Evolutionary conservation across 306 rosid species (phyloP).

Genomic region (Lathyrus sativus): DNA sequence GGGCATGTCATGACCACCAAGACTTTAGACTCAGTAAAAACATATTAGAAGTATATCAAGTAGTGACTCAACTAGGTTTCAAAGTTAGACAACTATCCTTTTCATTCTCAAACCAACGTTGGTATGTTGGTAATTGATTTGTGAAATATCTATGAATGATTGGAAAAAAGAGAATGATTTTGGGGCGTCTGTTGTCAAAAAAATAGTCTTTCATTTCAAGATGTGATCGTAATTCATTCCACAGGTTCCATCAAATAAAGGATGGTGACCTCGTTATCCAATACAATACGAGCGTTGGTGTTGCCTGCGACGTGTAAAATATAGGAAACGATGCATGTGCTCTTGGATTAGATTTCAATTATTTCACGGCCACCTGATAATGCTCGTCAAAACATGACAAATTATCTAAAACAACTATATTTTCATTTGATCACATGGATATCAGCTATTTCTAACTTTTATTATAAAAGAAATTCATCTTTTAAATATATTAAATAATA

Average conservation of each 20-base stretch:
- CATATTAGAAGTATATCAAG: too few species aligned
- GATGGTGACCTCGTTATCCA: background rate
- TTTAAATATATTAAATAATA: too few species aligned
- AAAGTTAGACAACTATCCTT: too few species aligned
- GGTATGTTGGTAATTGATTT: too few species aligned
- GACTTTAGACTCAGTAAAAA: too few species aligned
- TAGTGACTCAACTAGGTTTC: too few species aligned
- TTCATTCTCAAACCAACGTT: too few species aligned
- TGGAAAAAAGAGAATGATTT: too few species aligned
- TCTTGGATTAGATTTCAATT: slow-evolving; percentile 2
- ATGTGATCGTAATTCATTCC: background rate
- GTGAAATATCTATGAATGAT: too few species aligned
- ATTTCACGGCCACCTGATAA: background rate
- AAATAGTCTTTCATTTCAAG: background rate
- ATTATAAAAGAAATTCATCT: too few species aligned
- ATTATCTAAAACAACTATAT: background rate
- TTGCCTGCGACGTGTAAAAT: background rate
- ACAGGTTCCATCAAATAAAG: background rate
- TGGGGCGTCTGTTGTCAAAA: background rate
- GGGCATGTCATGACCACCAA: too few species aligned
- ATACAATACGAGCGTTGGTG: background rate
- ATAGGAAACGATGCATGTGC: background rate
- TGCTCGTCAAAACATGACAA: background rate
- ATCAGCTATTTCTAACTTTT: too few species aligned
- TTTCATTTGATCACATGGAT: background rate